phyloP scores from a whole-genome alignment of 495 filamentous ascomycete species.

The Neurospora sublineolata region DNA sequence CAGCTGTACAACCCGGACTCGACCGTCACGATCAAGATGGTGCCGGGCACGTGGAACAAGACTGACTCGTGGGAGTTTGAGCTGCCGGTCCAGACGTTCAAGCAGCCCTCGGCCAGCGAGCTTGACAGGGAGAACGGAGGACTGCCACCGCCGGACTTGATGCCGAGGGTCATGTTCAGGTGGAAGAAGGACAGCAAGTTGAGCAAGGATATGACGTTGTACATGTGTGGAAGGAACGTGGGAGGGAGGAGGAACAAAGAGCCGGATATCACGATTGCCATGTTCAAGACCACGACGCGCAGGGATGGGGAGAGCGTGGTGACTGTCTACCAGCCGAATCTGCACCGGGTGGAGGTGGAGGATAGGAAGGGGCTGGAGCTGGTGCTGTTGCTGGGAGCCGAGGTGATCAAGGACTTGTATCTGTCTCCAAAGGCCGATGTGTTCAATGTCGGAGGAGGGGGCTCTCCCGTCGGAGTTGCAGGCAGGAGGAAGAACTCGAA shows the following conservation, averaged over 20 bases:
- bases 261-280: slow-evolving; percentile 83
- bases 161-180: slow-evolving; percentile 72
- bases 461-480: slow-evolving; percentile 9
- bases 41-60: slow-evolving; percentile 64
- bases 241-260: slow-evolving; percentile 68
- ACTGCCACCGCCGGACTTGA: slow-evolving; percentile 51
- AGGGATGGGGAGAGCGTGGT: slow-evolving; percentile 31
- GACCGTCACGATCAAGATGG: slow-evolving; percentile 56
- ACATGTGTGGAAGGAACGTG: slow-evolving; percentile 63
- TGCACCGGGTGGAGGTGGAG: slow-evolving; percentile 82
- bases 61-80: slow-evolving; percentile 82
- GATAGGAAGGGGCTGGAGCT: slow-evolving; percentile 91
- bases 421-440: slow-evolving; percentile 53
- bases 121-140: slow-evolving; percentile 68
- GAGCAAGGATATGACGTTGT: slow-evolving; percentile 67
- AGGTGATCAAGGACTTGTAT: slow-evolving; percentile 81
- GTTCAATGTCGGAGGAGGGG: slow-evolving; percentile 60
- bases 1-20: slow-evolving; percentile 95
- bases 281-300: slow-evolving; percentile 47
- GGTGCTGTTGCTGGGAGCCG: slow-evolving; percentile 67
- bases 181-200: slow-evolving; percentile 90
- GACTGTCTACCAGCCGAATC: slow-evolving; percentile 85
- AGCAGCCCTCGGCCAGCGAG: slow-evolving; percentile 59
- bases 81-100: slow-evolving; percentile 77
- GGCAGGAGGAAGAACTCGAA: slow-evolving; percentile 34